Evolutionary conservation across 2,329 filamentous ascomycete species (phyloP), one percentile per base, ranked within the genome.

Genomic region (Dactylella cylindrospora): DNA sequence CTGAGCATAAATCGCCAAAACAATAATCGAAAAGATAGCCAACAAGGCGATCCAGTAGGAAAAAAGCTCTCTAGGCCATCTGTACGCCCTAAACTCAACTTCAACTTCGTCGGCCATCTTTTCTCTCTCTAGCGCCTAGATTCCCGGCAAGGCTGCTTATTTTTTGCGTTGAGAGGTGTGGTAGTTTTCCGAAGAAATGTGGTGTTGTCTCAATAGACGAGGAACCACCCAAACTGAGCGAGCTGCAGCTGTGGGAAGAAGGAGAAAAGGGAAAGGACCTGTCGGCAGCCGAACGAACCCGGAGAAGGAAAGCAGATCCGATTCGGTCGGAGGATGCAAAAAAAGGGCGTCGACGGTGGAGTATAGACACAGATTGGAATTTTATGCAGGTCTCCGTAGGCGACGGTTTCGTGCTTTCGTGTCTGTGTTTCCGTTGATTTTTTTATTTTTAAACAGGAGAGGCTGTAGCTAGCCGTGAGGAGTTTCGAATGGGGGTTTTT

Each of bases 171-270:
- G 20, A 25, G 19, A 8, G 22, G n/a, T 26, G 32, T 22, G 32
- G 33, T 40, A 23, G 20, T 40, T 26, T 28, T 41, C 31, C 43
- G 47, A 35, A 17, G 35, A 22, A 26, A 23, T 19, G 25, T 15
- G 26, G 26, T 26, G 41, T 61, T 61, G 55, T 61, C 47, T 61
- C 39, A 38, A 49, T 53, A 61, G 55, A 61, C 55, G 55, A 61
- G 15, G 47, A 6, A n/a, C n/a, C n/a, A n/a, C n/a, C n/a, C n/a
- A n/a, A n/a, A n/a, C n/a, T n/a, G n/a, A n/a, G n/a, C n/a, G n/a
- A n/a, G n/a, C n/a, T n/a, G n/a, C n/a, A n/a, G n/a, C n/a, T n/a
- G n/a, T n/a, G n/a, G n/a, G n/a, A n/a, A n/a, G n/a, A n/a, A n/a
- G n/a, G n/a, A n/a, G n/a, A n/a, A n/a, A n/a, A n/a, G n/a, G n/a